Base-by-base conservation (phyloP, 176 grass and related monocot genomes). In the Eleusine coracana region DNA sequence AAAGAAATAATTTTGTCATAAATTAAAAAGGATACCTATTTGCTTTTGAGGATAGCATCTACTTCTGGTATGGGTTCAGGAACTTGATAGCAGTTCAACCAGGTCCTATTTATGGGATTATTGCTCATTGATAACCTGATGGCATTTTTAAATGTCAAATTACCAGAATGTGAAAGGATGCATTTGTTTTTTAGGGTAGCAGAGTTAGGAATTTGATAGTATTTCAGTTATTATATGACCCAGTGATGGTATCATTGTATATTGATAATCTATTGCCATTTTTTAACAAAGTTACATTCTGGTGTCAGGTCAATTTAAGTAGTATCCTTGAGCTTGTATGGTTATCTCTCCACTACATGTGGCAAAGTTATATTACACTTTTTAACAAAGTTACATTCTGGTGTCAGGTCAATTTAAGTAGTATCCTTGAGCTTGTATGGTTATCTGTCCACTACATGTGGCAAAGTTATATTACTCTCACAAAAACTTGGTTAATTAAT, bases 391-490 rank as follows among this genome's bases (percentile, higher is more conserved):
- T 39, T 42, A 41, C 21, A 41, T 68, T 12, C 52, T 23, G 10
- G 29, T 37, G 48, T 45, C 45, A 68, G 44, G 20, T 41, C 10
- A 63, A 81, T 71, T 46, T 21, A 86, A 81, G 71, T 77, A 29
- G 45, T 49, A 50, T 29, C 21, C 16, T 39, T 84, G 61, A 66
- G 3, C 27, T 85, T 84, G 14, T 51, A 75, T 52, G 54, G 55
- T 46, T 80, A 37, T 6, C 34, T 44, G 9, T 73, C 21, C 46
- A 39, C 14, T 79, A 39, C 23, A 77, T 17, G 25, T 6, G 14
- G 38, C 34, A 67, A 75, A 83, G 36, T 76, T 44, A 14, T 67
- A 68, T 42, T 41, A 23, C 66, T 72, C 25, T 54, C 8, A 21
- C n/a, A 71, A 78, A 28, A 25, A 88, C 3, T 62, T 28, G 2